Evolutionary conservation across 495 filamentous ascomycete species (phyloP), one percentile per base, ranked within the genome.

Genomic region (Lepidopterella palustris): DNA sequence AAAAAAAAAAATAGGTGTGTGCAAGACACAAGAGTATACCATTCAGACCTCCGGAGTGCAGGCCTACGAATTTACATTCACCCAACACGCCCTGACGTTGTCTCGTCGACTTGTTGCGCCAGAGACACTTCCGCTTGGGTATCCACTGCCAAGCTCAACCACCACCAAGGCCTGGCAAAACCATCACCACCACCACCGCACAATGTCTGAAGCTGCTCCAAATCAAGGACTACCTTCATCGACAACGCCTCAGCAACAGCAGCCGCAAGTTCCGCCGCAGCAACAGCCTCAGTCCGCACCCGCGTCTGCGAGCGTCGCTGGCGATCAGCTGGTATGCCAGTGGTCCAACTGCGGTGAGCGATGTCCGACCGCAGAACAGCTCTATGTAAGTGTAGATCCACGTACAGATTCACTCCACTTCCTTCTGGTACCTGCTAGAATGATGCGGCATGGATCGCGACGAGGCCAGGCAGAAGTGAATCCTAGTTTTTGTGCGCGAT

Each of bases 321-420:
- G 59, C 58, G 73, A 76, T 63, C 69, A 70, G 61, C 61, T 76
- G 15, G 71, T 71, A 5, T 98, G 92, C 70, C 87, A 91, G 73
- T 98, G 92, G 92, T 79, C 83, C 40, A 83, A 84, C 55, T 98
- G 92, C 69, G 80, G 80, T 56, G 90, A 98, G 70, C 85, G 88
- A 62, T 91, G 87, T 68, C 75, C 81, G 45, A 84, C 84, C 11
- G 83, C 92, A 18, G 92, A 96, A 69, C 73, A 80, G 54, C 89
- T 98, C 65, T 98, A 97, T 74, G 92, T 97, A 84, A 79, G 90
- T 79, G 35, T 42, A 42, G 39, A 63, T 13, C 71, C 50, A 54
- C 32, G 27, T 48, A 21, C n/a, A n/a, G 23, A 15, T 35, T 55
- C 25, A 20, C 2, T 45, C 26, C 29, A 13, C 2, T 31, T 47